Evolutionary conservation across 108 stramenopile genomes (phyloP).

Genomic region (Cyclotella cryptica): DNA sequence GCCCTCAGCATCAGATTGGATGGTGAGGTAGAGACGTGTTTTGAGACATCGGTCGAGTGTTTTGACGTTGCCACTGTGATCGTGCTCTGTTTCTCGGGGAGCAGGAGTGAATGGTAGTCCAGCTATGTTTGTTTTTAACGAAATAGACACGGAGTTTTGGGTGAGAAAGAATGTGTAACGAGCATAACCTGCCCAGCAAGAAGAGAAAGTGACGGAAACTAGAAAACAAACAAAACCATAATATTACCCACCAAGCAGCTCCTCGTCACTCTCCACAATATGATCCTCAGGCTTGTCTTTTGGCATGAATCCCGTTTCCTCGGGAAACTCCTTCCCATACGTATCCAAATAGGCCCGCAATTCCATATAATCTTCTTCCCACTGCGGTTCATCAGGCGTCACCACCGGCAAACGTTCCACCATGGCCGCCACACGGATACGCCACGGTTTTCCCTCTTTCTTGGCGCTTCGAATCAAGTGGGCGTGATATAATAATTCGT

Average conservation of each 20-base stretch:
- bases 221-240: not conserved
- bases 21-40: slow-evolving; percentile 69
- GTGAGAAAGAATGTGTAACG: not conserved
- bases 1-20: slow-evolving; percentile 51
- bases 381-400: slow-evolving; percentile 67
- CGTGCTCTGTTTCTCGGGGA: slow-evolving; percentile 86
- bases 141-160: not conserved
- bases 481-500: slow-evolving; percentile 57
- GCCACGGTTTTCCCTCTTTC: slow-evolving; percentile 76
- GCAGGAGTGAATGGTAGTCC: slow-evolving; percentile 75
- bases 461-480: slow-evolving; percentile 68
- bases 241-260: slow-evolving; percentile 61
- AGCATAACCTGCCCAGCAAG: not conserved
- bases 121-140: slow-evolving; percentile 11
- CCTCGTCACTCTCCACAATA: slow-evolving; percentile 62
- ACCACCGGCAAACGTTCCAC: slow-evolving; percentile 80
- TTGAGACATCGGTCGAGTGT: slow-evolving; percentile 78
- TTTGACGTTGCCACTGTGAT: slow-evolving; percentile 64
- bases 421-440: slow-evolving; percentile 73
- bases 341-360: slow-evolving; percentile 63
- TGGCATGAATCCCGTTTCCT: slow-evolving; percentile 64
- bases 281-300: slow-evolving; percentile 52
- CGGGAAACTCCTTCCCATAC: slow-evolving; percentile 77
- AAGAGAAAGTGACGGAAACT: not conserved
- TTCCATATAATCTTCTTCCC: slow-evolving; percentile 75